Percentiles rank a stretch among this genome's conserved stretches.
These are phyloP conservation scores for Parathielavia appendiculata DNA, from an alignment of 495 filamentous ascomycete species.

Conservation along the genomic window DNA sequence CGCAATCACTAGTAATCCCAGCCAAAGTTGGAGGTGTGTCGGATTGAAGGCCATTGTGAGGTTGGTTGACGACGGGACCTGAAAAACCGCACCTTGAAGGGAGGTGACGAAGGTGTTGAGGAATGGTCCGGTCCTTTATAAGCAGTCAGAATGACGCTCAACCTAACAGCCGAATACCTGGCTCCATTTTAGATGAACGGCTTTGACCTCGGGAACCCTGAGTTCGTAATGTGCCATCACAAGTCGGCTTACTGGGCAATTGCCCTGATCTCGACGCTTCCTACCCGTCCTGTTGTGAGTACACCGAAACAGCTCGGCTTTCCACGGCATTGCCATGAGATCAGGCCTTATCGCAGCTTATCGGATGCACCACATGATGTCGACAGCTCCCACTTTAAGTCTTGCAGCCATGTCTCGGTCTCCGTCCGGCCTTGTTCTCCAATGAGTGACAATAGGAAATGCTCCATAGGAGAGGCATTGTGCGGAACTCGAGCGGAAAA, in stretches of 20 bases:
- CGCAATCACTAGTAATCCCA: constrained; percentile 20
- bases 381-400: constrained; percentile 21
- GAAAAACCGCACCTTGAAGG: background rate
- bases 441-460: background rate
- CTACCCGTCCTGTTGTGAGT: background rate
- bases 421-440: constrained; percentile 2
- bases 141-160: constrained; percentile 16
- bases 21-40: constrained; percentile 31
- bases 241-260: constrained; percentile 7
- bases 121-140: background rate
- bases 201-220: background rate
- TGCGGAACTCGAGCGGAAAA: constrained; percentile 18
- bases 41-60: constrained; percentile 25
- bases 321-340: constrained; percentile 17
- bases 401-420: constrained; percentile 1
- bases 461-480: constrained; percentile 1
- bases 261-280: constrained; percentile 3
- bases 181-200: background rate
- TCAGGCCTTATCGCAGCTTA: constrained; percentile 17
- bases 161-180: background rate
- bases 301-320: constrained; percentile 22
- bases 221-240: background rate
- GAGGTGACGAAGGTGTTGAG: background rate
- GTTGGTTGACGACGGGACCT: background rate
- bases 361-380: constrained; percentile 23